These are phyloP conservation scores for Zalaria sp. DNA, from an alignment of 2,329 filamentous ascomycete genomes.

Conservation along the genomic window DNA sequence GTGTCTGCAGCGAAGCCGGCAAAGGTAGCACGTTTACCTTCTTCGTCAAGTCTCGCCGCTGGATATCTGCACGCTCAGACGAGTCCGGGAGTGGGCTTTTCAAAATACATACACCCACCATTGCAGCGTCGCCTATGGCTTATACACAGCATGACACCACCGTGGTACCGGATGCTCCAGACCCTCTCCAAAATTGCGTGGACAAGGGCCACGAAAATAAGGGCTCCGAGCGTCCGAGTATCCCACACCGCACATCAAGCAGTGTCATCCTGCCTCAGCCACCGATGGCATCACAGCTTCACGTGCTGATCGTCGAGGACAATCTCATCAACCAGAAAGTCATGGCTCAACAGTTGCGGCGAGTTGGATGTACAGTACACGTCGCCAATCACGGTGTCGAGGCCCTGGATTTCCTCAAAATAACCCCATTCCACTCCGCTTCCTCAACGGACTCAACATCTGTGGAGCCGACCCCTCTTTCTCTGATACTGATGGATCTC, in stretches of 20 bases:
- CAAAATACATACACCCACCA: no score
- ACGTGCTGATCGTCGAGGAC: conserved; percentile 14
- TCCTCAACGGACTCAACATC: not conserved
- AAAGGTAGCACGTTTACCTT: conserved; percentile 51
- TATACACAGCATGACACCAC: not conserved
- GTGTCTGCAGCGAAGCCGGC: conserved; percentile 44
- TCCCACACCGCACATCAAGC: no score
- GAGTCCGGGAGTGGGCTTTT: not conserved
- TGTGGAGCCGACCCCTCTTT: conserved; percentile 4
- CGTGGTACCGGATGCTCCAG: not conserved
- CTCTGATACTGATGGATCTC: conserved; percentile 14
- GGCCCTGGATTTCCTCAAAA: conserved; percentile 12
- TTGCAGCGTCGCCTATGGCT: not conserved
- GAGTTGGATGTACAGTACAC: conserved; percentile 13
- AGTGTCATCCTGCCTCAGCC: no score
- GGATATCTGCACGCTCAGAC: not conserved
- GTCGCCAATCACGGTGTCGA: conserved; percentile 14
- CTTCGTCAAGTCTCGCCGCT: conserved; percentile 45
- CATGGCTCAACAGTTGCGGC: conserved; percentile 13
- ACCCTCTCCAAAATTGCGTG: not conserved
- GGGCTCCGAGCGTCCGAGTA: no score
- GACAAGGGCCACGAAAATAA: not conserved
- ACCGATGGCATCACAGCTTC: not conserved
- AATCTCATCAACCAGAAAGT: conserved; percentile 16
- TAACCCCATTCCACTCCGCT: conserved; percentile 6